Evolutionary conservation across 306 rosid genomes (phyloP), one percentile per base, ranked within the genome.

Genomic region (Malus asiatica): DNA sequence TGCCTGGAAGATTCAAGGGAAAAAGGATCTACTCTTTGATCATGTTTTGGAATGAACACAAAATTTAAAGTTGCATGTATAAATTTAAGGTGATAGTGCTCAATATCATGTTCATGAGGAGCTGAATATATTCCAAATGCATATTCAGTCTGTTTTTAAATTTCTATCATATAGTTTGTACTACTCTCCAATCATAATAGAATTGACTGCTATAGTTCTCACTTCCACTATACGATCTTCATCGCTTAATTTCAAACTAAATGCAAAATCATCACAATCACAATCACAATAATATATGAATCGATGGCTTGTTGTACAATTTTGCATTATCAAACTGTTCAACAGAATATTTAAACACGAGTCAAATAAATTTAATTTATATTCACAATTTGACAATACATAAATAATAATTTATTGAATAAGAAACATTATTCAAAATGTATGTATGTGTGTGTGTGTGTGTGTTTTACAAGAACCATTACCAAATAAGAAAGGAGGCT

Each of bases 21-120:
- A 64, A 74, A 75, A n/a, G 23, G 22, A 75, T 72, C 55, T 58
- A 38, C 59, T 59, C 53, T 46, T 72, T 72, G 20, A 62, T 72
- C 76, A 72, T 32, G 53, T 72, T 57, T 57, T 40, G 51, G 66
- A 72, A 72, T 57, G 57, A 72, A 35, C 15, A 55, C 15, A 65
- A 32, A 22, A 35, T 13, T 25, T 27, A 29, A 72, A 72, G 76
- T 61, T 52, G 51, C 14, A 20, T 18, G 2, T 10, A 1, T 35
- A 59, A 72, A 6, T 72, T 57, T 35, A 72, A 57, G 76, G 27
- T 42, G 20, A 42, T 42, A 10, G 25, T 58, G 42, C 55, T 73
- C 13, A 62, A 62, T 62, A 14, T 35, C 8, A 71, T 14, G 40
- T 15, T 73, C 55, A 40, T 59, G 76, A 59, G 23, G 40, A 73